phyloP scores from a whole-genome alignment of 2,329 filamentous ascomycete genomes.

The Claviceps maximensis region DNA sequence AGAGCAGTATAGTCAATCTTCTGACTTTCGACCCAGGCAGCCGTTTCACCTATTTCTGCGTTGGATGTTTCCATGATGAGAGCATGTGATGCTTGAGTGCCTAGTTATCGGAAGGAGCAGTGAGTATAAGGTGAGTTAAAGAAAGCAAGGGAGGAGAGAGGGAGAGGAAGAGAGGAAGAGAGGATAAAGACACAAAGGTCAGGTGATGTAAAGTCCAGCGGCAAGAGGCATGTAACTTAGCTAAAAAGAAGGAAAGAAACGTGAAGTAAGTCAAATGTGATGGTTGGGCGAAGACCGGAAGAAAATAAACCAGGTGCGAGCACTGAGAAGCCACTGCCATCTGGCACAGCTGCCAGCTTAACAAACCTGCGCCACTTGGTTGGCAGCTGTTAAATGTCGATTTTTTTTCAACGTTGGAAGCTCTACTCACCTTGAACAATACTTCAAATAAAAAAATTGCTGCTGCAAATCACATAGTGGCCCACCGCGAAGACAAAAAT shows the following conservation, averaged over 20 bases:
- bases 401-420: no score
- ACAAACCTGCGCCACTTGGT: background rate
- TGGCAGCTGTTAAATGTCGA: background rate
- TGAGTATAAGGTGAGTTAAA: background rate
- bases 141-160: background rate
- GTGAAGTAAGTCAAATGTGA: no score
- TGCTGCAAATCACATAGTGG: background rate
- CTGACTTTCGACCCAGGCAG: conserved; percentile 30
- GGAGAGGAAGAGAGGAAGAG: background rate
- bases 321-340: background rate
- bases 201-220: background rate
- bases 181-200: background rate
- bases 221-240: background rate
- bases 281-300: no score
- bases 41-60: background rate
- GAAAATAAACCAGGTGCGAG: background rate
- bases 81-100: no score
- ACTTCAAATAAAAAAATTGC: no score
- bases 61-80: background rate
- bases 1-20: conserved; percentile 34
- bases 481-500: background rate
- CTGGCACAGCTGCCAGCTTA: background rate
- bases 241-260: background rate
- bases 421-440: no score
- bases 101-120: no score